Base-by-base conservation (phyloP, 1,284 basidiomycete genomes). In the Fomitopsis schrenkii region DNA sequence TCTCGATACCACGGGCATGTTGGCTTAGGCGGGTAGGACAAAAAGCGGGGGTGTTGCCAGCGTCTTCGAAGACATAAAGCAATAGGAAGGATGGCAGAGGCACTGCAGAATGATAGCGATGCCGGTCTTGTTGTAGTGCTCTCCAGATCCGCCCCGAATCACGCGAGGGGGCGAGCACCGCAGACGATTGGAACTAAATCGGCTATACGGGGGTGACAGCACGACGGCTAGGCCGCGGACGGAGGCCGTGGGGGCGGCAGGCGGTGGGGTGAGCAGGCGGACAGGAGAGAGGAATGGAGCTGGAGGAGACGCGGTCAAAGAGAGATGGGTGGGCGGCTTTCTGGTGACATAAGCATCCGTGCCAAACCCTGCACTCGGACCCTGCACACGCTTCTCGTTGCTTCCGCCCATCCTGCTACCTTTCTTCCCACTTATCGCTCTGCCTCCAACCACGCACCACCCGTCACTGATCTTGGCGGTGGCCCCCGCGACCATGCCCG, bases 1-100 rank as follows among this genome's bases (percentile, higher is more conserved):
- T 60, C 70, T 69, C 5, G 75, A 74, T 38, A 71, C 65, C 38
- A 67, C 71, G 46, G 75, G 74, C 75, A 76, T 76, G 54, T 52
- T 46, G n/a, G 57, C 57, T 60, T 54, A 54, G 33, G 3, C 40
- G 38, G 56, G 53, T 3, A 48, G 40, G 8, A n/a, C 26, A 9
- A 53, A 22, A 22, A 15, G 15, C 6, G 10, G 14, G 15, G 42
- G 30, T 22, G 10, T 54, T 38, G 52, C 12, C n/a, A n/a, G 36
- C 52, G 52, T 38, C 8, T n/a, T 26, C 10, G 12, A 12, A 14
- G 36, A 36, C 52, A 54, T 54, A 54, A 19, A 54, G 28, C 36
- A 40, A 54, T 35, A 40, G 35, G 52, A 40, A 22, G 35, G 35
- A 19, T 9, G 35, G 3, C 10, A 19, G 35, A 15, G 52, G 52